Evolutionary conservation across 306 rosid genomes (phyloP).

Genomic region (Quillaja saponaria): DNA sequence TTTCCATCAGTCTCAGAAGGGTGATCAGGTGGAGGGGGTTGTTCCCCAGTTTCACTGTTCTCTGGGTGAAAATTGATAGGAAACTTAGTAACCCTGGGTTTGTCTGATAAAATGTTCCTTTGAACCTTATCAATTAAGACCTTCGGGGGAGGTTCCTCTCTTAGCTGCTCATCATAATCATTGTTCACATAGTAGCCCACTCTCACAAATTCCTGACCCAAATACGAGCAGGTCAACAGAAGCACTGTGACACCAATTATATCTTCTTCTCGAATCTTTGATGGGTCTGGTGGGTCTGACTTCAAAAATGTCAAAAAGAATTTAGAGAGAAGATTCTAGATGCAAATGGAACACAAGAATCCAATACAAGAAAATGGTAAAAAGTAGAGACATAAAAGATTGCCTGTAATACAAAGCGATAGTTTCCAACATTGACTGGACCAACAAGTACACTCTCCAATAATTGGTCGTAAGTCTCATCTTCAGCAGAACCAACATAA

Average conservation of each 20-base stretch:
- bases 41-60: slow-evolving; percentile 54
- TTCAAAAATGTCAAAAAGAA: slow-evolving; percentile 28
- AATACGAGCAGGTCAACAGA: slow-evolving; percentile 79
- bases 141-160: slow-evolving; percentile 90
- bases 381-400: background rate
- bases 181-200: slow-evolving; percentile 96
- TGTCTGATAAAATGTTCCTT: slow-evolving; percentile 87
- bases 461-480: slow-evolving; percentile 86
- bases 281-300: slow-evolving; percentile 95
- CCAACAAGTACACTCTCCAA: slow-evolving; percentile 93
- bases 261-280: slow-evolving; percentile 92
- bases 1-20: slow-evolving; percentile 41
- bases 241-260: slow-evolving; percentile 84
- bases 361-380: background rate
- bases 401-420: slow-evolving; percentile 86
- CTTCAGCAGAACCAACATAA: slow-evolving; percentile 93
- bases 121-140: slow-evolving; percentile 71
- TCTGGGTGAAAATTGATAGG: slow-evolving; percentile 72
- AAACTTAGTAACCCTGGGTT: slow-evolving; percentile 90
- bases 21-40: slow-evolving; percentile 44
- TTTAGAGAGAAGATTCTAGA: slow-evolving; percentile 3
- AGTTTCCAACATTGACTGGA: slow-evolving; percentile 91
- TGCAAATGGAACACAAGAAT: slow-evolving; percentile 11
- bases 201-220: slow-evolving; percentile 82
- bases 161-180: slow-evolving; percentile 88